phyloP scores from a whole-genome alignment of 768 basidiomycete genomes.

The Tremella fuciformis region DNA sequence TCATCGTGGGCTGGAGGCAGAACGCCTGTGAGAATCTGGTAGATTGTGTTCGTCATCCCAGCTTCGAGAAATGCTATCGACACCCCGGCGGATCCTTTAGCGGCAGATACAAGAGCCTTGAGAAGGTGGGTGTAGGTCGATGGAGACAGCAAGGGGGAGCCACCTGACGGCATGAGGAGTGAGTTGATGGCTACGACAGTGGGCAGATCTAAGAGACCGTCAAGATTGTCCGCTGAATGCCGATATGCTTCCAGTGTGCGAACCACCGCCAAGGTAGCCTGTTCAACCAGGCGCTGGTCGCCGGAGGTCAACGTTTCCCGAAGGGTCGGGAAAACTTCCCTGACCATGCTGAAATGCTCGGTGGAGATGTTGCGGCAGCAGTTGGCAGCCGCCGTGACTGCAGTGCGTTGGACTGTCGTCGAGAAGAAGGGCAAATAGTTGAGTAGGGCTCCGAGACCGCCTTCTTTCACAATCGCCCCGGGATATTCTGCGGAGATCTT shows the following conservation, averaged over 20 bases:
- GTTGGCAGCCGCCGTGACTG: constrained; percentile 91
- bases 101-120: constrained; percentile 80
- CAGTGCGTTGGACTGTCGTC: constrained; percentile 93
- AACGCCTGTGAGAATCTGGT: constrained; percentile 93
- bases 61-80: constrained; percentile 82
- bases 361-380: constrained; percentile 89
- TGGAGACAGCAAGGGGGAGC: constrained; percentile 74
- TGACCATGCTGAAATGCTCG: constrained; percentile 85
- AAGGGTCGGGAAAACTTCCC: constrained; percentile 78
- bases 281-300: constrained; percentile 96
- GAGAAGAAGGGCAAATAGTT: constrained; percentile 98
- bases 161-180: constrained; percentile 75
- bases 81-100: constrained; percentile 82
- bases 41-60: constrained; percentile 84
- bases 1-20: constrained; percentile 64
- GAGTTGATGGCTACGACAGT: constrained; percentile 80
- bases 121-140: constrained; percentile 86
- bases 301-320: constrained; percentile 86
- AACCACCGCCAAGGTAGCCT: constrained; percentile 89
- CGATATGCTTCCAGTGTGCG: constrained; percentile 91
- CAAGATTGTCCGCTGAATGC: constrained; percentile 77
- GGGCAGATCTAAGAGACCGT: constrained; percentile 70
- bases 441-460: constrained; percentile 84
- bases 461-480: constrained; percentile 90
- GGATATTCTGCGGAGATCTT: constrained; percentile 99